Percentiles rank a stretch among this genome's conserved stretches.
phyloP scores from a whole-genome alignment of 2,329 filamentous ascomycete genomes.

The Aspergillus piperis region DNA sequence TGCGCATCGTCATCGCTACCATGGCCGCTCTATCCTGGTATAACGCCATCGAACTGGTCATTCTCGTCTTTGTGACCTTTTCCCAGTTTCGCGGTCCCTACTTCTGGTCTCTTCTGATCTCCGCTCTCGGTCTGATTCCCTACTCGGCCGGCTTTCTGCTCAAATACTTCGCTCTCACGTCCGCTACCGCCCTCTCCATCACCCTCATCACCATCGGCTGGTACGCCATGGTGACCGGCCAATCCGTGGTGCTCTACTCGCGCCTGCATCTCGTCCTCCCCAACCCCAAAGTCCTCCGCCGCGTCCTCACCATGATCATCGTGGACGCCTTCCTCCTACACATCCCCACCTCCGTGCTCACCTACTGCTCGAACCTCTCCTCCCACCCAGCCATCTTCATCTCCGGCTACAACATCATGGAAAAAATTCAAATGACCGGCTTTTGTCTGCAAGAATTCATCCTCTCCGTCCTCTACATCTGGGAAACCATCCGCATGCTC shows the following conservation, averaged over 20 bases:
- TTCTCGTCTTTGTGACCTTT: constrained; percentile 53
- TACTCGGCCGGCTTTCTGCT: constrained; percentile 51
- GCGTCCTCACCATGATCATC: constrained; percentile 51
- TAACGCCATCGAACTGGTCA: constrained; percentile 52
- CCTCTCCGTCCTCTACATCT: constrained; percentile 57
- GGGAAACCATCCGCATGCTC: constrained; percentile 55
- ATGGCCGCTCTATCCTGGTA: constrained; percentile 53
- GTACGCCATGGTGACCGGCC: constrained; percentile 52
- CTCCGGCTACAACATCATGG: constrained; percentile 49
- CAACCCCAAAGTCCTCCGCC: constrained; percentile 41
- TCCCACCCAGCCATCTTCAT: constrained; percentile 26
- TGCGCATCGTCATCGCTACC: constrained; percentile 48
- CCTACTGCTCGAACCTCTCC: constrained; percentile 46
- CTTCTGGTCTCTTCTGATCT: constrained; percentile 53
- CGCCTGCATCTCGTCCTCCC: constrained; percentile 51
- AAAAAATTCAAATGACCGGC: constrained; percentile 58
- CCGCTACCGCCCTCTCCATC: constrained; percentile 41
- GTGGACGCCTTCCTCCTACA: constrained; percentile 47
- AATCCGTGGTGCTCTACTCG: constrained; percentile 53
- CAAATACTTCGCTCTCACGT: constrained; percentile 47
- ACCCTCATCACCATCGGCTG: constrained; percentile 49
- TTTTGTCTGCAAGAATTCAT: constrained; percentile 60
- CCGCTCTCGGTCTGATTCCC: constrained; percentile 47
- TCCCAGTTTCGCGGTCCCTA: constrained; percentile 50
- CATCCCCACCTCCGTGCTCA: constrained; percentile 49